Evolutionary conservation across 1,284 basidiomycete species (phyloP).

Genomic region (Boletellus dicymbophilus): DNA sequence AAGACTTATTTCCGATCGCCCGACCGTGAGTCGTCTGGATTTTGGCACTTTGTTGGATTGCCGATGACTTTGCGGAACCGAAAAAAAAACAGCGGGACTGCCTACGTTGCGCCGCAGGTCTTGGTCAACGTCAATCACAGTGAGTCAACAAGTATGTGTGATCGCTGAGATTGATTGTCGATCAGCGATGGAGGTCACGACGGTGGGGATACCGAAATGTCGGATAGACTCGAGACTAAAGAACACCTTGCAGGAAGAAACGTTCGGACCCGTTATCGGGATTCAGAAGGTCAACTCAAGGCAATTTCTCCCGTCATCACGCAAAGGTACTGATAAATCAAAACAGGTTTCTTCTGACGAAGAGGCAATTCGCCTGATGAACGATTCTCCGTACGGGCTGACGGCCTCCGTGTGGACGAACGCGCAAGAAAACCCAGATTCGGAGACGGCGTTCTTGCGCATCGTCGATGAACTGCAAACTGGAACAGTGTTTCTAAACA

Average conservation of each 20-base stretch:
- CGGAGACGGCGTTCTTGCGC: slow-evolving; percentile 66
- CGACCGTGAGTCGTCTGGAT: slow-evolving; percentile 52
- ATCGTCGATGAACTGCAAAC: slow-evolving; percentile 79
- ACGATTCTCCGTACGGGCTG: slow-evolving; percentile 94
- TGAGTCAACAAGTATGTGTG: slow-evolving; percentile 40
- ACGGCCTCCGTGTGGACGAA: slow-evolving; percentile 95
- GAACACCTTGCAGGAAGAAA: slow-evolving; percentile 63
- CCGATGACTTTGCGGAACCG: too few species aligned
- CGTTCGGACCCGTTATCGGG: slow-evolving; percentile 89
- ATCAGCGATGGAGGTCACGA: slow-evolving; percentile 93
- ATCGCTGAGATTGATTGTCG: neutral
- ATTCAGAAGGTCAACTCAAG: slow-evolving; percentile 75
- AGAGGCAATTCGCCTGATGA: slow-evolving; percentile 89
- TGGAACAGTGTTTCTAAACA: slow-evolving; percentile 92
- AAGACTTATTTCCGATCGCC: slow-evolving; percentile 68
- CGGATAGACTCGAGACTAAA: neutral
- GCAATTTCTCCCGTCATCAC: neutral
- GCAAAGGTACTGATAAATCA: neutral
- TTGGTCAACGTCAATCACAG: slow-evolving; percentile 86
- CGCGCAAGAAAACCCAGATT: slow-evolving; percentile 55
- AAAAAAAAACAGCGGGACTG: slow-evolving; percentile 57
- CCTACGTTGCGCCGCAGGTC: slow-evolving; percentile 89
- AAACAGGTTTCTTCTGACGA: slow-evolving; percentile 74
- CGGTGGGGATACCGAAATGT: slow-evolving; percentile 49
- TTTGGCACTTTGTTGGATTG: neutral